Evolutionary conservation across 1,284 basidiomycete genomes (phyloP), one percentile per base, ranked within the genome.

Genomic region (Hymenochaete sp.): DNA sequence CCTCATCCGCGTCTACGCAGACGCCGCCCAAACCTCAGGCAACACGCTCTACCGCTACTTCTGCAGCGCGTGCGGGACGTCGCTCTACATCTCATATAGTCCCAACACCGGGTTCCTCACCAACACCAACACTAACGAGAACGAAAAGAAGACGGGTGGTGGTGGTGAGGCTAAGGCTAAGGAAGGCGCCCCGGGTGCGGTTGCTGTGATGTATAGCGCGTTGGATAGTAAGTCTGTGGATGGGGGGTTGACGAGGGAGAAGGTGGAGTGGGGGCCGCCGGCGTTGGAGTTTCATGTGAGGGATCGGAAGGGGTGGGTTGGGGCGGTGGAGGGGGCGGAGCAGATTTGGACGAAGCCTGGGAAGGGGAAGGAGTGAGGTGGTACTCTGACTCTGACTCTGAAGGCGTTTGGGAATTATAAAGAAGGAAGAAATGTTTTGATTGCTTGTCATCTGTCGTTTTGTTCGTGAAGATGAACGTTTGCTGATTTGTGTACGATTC

Each of bases 1-100:
- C n/a, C 40, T 44, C 6, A 25, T 42, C 8, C 28, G 32, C 6
- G 27, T 36, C 3, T 52, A 50, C 36, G 29, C 32, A 18, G 52
- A 54, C 32, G 38, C 24, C 19, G 33, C 27, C 7, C 52, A 52
- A 37, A 45, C 47, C 35, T 50, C 52, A 0, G 48, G 51, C 36
- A 52, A 52, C 43, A 24, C 32, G 2, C 44, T 50, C 21, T 27
- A 28, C 4, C 43, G 51, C 6, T 41, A 50, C 38, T 53, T 50
- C 27, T 53, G 52, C 40, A 28, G 35, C n/a, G 44, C 44, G 21
- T 53, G 52, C 33, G 51, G 44, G n/a, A 36, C 52, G n/a, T 48
- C 48, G 10, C 28, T 53, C 3, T 53, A 41, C 37, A 22, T 35
- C 29, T 26, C 33, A n/a, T 4, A 48, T 39, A 24, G 25, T 14